A percentile compares a stretch with the other conserved stretches of the same genome.
Evolutionary conservation across 2,329 filamentous ascomycete genomes (phyloP).

Genomic region (Penicillium sp.): DNA sequence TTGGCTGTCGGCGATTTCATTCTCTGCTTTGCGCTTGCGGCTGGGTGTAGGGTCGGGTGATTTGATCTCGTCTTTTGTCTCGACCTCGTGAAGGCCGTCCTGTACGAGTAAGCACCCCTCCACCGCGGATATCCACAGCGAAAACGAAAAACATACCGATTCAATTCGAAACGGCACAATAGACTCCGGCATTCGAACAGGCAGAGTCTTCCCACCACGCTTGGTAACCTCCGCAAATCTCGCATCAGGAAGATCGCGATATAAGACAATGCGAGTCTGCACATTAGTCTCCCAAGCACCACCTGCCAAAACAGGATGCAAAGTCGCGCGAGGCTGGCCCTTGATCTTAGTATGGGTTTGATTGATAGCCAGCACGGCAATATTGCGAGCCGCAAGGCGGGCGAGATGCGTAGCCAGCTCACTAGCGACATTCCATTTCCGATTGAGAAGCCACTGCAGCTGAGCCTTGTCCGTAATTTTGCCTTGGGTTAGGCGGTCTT

Average conservation of each 20-base stretch:
- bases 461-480: conserved; percentile 43
- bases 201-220: conserved; percentile 52
- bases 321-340: conserved; percentile 60
- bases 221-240: conserved; percentile 66
- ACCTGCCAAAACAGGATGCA: conserved; percentile 73
- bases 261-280: conserved; percentile 70
- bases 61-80: neutral
- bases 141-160: conserved; percentile 26
- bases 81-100: conserved; percentile 10
- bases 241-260: conserved; percentile 65
- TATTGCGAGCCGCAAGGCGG: conserved; percentile 69
- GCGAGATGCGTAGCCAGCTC: conserved; percentile 61
- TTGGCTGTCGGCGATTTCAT: conserved; percentile 46
- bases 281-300: conserved; percentile 78
- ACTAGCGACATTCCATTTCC: conserved; percentile 61
- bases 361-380: conserved; percentile 72
- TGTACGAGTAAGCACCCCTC: neutral
- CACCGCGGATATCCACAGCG: neutral
- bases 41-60: conserved; percentile 12
- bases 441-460: conserved; percentile 34
- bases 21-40: conserved; percentile 42
- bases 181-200: conserved; percentile 27
- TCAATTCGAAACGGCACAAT: conserved; percentile 43
- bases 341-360: conserved; percentile 83
- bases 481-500: conserved; percentile 26